phyloP scores from a whole-genome alignment of 768 basidiomycete genomes.

The Boletus tomentosulus region DNA sequence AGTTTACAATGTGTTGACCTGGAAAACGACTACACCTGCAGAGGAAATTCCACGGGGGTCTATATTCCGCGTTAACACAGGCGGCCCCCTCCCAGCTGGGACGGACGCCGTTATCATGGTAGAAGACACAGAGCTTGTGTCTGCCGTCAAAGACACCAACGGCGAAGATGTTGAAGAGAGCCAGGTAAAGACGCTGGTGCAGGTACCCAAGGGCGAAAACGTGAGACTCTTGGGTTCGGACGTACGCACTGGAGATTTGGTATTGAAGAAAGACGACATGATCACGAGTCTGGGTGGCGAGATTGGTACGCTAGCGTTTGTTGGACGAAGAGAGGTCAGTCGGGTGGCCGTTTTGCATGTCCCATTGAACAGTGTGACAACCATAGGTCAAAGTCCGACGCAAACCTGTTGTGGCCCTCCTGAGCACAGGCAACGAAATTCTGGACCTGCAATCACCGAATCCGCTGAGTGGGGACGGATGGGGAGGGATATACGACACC shows the following conservation, averaged over 20 bases:
- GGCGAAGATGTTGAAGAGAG: conserved; percentile 58
- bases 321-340: conserved; percentile 66
- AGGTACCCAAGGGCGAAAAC: conserved; percentile 64
- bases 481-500: conserved; percentile 81
- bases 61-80: conserved; percentile 75
- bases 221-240: conserved; percentile 73
- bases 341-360: background rate
- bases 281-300: conserved; percentile 73
- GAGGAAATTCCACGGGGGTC: conserved; percentile 41
- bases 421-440: conserved; percentile 87
- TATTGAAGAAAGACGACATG: conserved; percentile 57
- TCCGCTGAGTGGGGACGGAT: conserved; percentile 36
- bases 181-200: conserved; percentile 62
- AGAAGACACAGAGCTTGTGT: conserved; percentile 80
- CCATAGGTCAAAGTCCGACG: conserved; percentile 61
- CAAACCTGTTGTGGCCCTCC: conserved; percentile 72
- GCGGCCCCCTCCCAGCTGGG: conserved; percentile 72
- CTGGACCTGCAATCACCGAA: conserved; percentile 51
- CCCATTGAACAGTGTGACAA: background rate
- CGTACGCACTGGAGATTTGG: conserved; percentile 61
- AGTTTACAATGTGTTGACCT: conserved; percentile 62
- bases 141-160: conserved; percentile 38
- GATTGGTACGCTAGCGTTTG: conserved; percentile 75
- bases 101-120: conserved; percentile 87
- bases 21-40: conserved; percentile 36